These are phyloP conservation scores for Oropetium thomaeum DNA, from an alignment of 176 grass and related monocot species.

Conservation along the genomic window DNA sequence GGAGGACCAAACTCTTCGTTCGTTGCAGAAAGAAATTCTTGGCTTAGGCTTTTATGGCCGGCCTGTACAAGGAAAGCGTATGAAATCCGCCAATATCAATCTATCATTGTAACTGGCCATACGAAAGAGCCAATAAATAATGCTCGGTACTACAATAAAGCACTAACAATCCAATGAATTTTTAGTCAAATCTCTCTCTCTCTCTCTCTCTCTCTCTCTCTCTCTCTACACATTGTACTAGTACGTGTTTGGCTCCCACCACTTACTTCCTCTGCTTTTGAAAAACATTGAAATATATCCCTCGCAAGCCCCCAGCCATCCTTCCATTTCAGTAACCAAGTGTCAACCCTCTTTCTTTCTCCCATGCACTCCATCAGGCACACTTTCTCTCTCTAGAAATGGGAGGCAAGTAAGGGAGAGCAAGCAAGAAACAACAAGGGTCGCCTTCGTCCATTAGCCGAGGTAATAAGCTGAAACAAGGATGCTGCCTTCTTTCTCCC, in stretches of 20 bases:
- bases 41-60: conserved; percentile 14
- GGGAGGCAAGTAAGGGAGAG: conserved; percentile 18
- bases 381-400: conserved; percentile 37
- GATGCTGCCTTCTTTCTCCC: neutral
- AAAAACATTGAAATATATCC: conserved; percentile 29
- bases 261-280: conserved; percentile 37
- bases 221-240: neutral
- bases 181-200: conserved; percentile 27
- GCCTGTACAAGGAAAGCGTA: conserved; percentile 45
- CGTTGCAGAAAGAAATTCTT: conserved; percentile 5
- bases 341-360: neutral
- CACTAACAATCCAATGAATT: conserved; percentile 20
- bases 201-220: neutral
- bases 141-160: conserved; percentile 23
- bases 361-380: conserved; percentile 6
- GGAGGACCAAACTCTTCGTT: neutral
- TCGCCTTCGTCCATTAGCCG: conserved; percentile 1
- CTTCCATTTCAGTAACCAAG: conserved; percentile 31
- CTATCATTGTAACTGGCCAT: neutral
- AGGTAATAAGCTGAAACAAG: conserved; percentile 26
- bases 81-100: conserved; percentile 37
- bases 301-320: conserved; percentile 20
- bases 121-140: conserved; percentile 36
- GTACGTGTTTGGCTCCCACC: conserved; percentile 31
- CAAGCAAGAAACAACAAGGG: neutral